Percentiles rank a stretch among this genome's conserved stretches.
Evolutionary conservation across 306 rosid genomes (phyloP).

Genomic region (Medicago truncatula): DNA sequence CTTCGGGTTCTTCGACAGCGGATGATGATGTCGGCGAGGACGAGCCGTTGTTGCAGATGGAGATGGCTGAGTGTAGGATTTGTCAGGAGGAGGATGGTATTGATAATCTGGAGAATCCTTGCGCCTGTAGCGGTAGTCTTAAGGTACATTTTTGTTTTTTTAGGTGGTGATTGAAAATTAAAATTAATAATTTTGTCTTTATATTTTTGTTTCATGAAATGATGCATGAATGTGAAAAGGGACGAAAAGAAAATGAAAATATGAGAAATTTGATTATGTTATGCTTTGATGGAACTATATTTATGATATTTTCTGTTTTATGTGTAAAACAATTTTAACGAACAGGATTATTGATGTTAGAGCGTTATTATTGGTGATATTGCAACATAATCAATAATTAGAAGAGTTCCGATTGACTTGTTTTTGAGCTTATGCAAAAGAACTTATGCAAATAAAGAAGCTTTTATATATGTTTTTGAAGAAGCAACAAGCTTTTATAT

Average conservation of each 20-base stretch:
- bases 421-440: too few species aligned
- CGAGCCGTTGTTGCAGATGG: constrained; percentile 72
- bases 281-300: neutral
- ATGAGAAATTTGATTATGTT: neutral
- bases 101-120: constrained; percentile 78
- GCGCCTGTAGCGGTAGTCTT: constrained; percentile 94
- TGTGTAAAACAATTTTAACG: neutral
- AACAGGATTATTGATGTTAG: neutral
- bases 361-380: neutral
- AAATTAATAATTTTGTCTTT: too few species aligned
- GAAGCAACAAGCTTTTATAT: too few species aligned
- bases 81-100: constrained; percentile 90
- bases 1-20: constrained; percentile 43
- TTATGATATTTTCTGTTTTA: constrained; percentile 11
- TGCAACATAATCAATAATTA: neutral
- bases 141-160: constrained; percentile 56
- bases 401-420: too few species aligned
- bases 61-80: constrained; percentile 88
- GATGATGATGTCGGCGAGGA: constrained; percentile 51
- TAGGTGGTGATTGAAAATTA: neutral
- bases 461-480: too few species aligned
- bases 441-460: too few species aligned
- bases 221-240: neutral
- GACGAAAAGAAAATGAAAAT: neutral
- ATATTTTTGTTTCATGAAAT: too few species aligned